phyloP scores from a whole-genome alignment of 805 yeast species.

The Pichia nakasei region DNA sequence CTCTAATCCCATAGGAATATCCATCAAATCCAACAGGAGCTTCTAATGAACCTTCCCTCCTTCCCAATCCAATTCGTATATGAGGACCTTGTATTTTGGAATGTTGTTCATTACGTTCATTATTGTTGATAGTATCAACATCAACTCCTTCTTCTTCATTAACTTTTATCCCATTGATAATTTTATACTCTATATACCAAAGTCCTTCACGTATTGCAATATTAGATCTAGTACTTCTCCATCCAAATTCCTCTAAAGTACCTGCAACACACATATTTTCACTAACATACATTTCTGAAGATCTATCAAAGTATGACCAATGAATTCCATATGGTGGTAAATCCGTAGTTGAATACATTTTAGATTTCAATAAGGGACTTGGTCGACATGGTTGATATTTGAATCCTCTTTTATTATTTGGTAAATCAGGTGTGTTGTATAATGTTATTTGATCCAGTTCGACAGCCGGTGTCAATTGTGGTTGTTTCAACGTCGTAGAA shows the following conservation, averaged over 20 bases:
- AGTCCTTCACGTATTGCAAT: conserved; percentile 69
- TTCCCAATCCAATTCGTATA: conserved; percentile 73
- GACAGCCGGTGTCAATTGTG: conserved; percentile 14
- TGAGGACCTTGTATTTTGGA: conserved; percentile 19
- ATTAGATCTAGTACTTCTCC: conserved; percentile 72
- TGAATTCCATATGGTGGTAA: conserved; percentile 55
- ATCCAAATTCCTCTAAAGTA: conserved; percentile 48
- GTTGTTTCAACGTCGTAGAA: conserved; percentile 14
- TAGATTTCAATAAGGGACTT: conserved; percentile 45
- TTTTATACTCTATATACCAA: conserved; percentile 71
- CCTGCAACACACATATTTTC: conserved; percentile 38
- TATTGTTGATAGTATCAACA: conserved; percentile 9
- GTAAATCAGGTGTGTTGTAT: conserved; percentile 61
- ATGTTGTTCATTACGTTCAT: not conserved
- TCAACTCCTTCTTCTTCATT: conserved; percentile 7
- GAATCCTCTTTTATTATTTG: conserved; percentile 71
- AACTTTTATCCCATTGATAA: conserved; percentile 26
- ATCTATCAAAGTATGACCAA: conserved; percentile 59
- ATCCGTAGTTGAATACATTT: conserved; percentile 65
- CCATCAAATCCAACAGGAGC: conserved; percentile 96
- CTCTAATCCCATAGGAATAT: conserved; percentile 87
- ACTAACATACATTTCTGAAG: conserved; percentile 43
- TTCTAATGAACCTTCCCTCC: conserved; percentile 83
- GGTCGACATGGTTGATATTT: conserved; percentile 75
- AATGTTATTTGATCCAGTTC: conserved; percentile 18